These are phyloP conservation scores for Eremomyces bilateralis DNA, from an alignment of 495 filamentous ascomycete species.

Conservation along the genomic window DNA sequence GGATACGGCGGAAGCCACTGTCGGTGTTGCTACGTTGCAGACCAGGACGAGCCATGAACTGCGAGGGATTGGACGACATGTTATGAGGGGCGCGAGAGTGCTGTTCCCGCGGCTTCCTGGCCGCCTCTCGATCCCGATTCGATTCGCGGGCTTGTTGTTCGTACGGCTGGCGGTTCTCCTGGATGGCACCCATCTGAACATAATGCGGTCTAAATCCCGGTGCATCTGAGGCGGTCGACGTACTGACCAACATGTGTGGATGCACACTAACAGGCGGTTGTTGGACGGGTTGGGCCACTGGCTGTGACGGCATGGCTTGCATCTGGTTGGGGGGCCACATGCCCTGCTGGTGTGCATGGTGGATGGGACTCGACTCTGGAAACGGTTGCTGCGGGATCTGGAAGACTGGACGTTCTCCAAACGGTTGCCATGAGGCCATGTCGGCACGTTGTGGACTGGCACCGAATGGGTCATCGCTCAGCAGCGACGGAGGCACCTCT, in stretches of 20 bases:
- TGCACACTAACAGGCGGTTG: slow-evolving; percentile 9
- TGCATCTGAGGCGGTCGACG: slow-evolving; percentile 6
- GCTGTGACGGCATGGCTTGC: not conserved
- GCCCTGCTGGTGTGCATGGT: not conserved
- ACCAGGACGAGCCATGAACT: slow-evolving; percentile 5
- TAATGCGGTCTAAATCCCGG: slow-evolving; percentile 3
- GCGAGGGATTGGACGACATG: slow-evolving; percentile 8
- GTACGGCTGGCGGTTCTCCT: slow-evolving; percentile 11
- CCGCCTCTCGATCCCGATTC: slow-evolving; percentile 10
- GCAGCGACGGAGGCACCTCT: slow-evolving; percentile 11
- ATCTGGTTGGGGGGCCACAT: not conserved
- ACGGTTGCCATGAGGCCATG: not conserved
- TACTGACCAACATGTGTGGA: slow-evolving; percentile 16
- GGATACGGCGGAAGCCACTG: slow-evolving; percentile 11
- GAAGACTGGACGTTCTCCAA: slow-evolving; percentile 4
- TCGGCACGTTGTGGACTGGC: slow-evolving; percentile 10
- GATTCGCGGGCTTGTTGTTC: slow-evolving; percentile 12
- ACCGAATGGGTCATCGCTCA: slow-evolving; percentile 16
- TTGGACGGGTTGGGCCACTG: not conserved
- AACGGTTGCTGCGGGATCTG: slow-evolving; percentile 1
- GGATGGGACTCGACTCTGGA: not conserved
- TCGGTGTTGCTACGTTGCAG: slow-evolving; percentile 19
- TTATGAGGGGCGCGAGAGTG: slow-evolving; percentile 15
- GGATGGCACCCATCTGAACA: not conserved
- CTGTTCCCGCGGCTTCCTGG: slow-evolving; percentile 8